Percentiles rank a stretch among this genome's conserved stretches.
These are phyloP conservation scores for Trichoderma sp. DNA, from an alignment of 2,329 filamentous ascomycete species.

Conservation along the genomic window DNA sequence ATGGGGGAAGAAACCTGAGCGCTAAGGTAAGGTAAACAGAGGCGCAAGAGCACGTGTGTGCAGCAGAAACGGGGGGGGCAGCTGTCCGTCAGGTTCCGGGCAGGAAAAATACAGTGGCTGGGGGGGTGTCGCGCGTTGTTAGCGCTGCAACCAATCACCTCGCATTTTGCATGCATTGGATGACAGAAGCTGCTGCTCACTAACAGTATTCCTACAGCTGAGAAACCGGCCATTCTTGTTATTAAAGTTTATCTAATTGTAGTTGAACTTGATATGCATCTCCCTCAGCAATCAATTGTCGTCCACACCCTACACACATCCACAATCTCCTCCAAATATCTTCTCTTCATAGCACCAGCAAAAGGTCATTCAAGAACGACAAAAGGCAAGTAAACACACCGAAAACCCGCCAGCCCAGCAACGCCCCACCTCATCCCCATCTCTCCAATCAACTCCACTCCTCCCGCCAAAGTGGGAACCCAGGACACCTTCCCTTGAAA, in stretches of 20 bases:
- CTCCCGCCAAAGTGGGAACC: not conserved
- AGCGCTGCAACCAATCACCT: conserved; percentile 4
- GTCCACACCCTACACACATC: not conserved
- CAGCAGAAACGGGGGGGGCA: not conserved
- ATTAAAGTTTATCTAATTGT: too few relatives aligned
- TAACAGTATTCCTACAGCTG: too few relatives aligned
- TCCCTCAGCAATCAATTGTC: too few relatives aligned
- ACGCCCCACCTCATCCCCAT: conserved; percentile 26
- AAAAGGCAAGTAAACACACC: conserved; percentile 37
- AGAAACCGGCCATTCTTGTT: too few relatives aligned
- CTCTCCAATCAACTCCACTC: conserved; percentile 17
- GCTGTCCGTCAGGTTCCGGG: conserved; percentile 37
- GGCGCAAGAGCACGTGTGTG: conserved; percentile 25
- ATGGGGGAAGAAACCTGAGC: not conserved
- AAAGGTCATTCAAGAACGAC: not conserved
- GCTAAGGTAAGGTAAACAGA: conserved; percentile 11
- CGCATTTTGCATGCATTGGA: not conserved
- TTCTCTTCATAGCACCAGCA: conserved; percentile 37
- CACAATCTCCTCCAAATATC: not conserved
- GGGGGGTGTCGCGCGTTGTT: conserved; percentile 28
- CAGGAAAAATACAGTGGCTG: conserved; percentile 35
- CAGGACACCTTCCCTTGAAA: not conserved
- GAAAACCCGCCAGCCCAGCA: conserved; percentile 31
- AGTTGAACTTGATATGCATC: too few relatives aligned
- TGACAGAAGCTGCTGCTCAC: too few relatives aligned